Percentiles rank a stretch among this genome's conserved stretches.
phyloP scores from a whole-genome alignment of 2,329 filamentous ascomycete species.

The Dendryphion nanum region DNA sequence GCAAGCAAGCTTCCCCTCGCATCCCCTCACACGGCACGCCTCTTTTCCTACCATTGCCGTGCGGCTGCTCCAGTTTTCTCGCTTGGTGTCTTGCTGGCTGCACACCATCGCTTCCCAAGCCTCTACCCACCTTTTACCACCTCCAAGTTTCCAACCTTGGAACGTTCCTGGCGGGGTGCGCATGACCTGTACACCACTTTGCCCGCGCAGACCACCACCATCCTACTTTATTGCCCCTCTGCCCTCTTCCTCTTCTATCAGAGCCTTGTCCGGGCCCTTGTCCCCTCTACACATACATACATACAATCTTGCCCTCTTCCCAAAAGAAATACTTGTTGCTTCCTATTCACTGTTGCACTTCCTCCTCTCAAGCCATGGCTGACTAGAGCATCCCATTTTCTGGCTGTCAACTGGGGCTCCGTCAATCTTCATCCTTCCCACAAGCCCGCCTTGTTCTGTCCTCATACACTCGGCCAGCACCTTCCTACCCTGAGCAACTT shows the following conservation, averaged over 20 bases:
- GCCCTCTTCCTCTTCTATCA: conserved; percentile 8
- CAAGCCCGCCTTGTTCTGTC: not conserved
- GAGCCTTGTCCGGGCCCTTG: not conserved
- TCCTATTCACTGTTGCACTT: conserved; percentile 8
- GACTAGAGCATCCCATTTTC: conserved; percentile 20
- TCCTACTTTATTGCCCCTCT: conserved; percentile 33
- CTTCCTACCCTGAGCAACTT: no score
- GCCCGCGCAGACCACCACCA: conserved; percentile 28
- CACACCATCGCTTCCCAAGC: conserved; percentile 23
- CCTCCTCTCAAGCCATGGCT: conserved; percentile 18
- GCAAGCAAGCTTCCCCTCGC: conserved; percentile 15
- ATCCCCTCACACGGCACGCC: conserved; percentile 12
- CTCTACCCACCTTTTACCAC: not conserved
- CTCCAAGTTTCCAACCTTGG: no score
- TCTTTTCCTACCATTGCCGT: conserved; percentile 22
- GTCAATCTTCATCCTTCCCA: conserved; percentile 11
- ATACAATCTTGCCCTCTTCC: no score
- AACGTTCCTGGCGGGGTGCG: conserved; percentile 27
- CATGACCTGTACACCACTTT: conserved; percentile 22
- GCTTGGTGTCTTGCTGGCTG: conserved; percentile 21
- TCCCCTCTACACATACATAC: no score
- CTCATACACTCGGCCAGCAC: not conserved
- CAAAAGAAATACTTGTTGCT: conserved; percentile 8
- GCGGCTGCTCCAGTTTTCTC: conserved; percentile 22
- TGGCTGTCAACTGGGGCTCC: conserved; percentile 15